These are phyloP conservation scores for Sporothrix curviconia DNA, from an alignment of 2,329 filamentous ascomycete species.

Conservation along the genomic window DNA sequence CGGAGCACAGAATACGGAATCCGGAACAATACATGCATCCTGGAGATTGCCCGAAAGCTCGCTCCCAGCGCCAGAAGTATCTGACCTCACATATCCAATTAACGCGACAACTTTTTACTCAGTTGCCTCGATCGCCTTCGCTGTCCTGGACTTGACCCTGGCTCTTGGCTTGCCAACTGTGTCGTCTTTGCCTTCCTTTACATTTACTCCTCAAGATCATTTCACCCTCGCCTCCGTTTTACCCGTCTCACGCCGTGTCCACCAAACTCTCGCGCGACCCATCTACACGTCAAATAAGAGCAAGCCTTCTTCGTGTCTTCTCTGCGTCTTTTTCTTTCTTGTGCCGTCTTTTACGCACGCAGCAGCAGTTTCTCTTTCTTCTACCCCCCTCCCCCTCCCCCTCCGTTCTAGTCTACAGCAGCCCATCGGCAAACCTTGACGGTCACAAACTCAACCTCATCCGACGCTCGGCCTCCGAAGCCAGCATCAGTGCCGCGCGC, in stretches of 20 bases:
- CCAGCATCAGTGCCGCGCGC: neutral
- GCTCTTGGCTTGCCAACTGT: neutral
- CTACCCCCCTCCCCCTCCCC: neutral
- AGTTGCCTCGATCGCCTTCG: neutral
- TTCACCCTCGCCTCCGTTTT: neutral
- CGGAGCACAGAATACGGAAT: neutral
- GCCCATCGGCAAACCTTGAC: no score
- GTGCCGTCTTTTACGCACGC: no score
- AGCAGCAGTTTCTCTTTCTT: neutral
- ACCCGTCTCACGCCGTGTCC: neutral
- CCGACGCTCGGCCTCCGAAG: neutral
- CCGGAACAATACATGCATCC: no score
- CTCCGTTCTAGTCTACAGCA: neutral
- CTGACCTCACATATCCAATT: no score
- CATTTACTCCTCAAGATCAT: no score
- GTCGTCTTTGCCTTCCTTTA: neutral
- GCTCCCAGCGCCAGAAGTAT: no score
- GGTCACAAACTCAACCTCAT: no score
- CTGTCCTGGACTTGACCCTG: neutral
- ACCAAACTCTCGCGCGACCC: neutral
- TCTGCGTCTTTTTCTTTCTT: neutral
- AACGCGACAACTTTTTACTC: neutral
- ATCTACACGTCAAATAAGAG: slow-evolving; percentile 1
- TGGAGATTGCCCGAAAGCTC: no score
- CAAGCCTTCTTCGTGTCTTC: neutral